phyloP scores from a whole-genome alignment of 208 protist genomes.

The Herpetomonas tarakana region DNA sequence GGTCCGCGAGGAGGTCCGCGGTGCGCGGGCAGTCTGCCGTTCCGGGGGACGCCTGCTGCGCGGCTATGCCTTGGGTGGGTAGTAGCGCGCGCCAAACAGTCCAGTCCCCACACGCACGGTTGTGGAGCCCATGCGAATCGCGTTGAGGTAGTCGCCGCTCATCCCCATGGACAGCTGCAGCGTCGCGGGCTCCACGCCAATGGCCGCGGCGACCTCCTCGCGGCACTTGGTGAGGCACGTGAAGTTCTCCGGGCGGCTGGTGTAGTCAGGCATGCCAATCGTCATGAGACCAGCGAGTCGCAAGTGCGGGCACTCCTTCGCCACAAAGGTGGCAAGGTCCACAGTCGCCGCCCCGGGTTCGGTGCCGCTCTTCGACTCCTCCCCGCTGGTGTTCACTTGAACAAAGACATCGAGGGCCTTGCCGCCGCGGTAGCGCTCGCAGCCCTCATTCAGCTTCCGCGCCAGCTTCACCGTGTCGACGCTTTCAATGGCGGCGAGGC shows the following conservation, averaged over 20 bases:
- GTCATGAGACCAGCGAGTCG: constrained; percentile 95
- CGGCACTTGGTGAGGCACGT: constrained; percentile 69
- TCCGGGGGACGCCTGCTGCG: too few relatives aligned
- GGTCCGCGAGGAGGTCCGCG: too few relatives aligned
- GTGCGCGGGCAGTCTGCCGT: too few relatives aligned
- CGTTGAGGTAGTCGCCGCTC: constrained; percentile 93
- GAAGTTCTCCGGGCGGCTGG: constrained; percentile 84
- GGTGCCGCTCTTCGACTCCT: constrained; percentile 92
- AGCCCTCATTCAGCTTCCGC: constrained; percentile 76
- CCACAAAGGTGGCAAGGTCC: constrained; percentile 72
- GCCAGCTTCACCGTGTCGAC: constrained; percentile 92
- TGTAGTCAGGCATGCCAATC: constrained; percentile 92
- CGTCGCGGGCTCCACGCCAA: constrained; percentile 34
- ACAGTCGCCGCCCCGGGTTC: constrained; percentile 60
- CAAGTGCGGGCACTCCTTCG: constrained; percentile 70
- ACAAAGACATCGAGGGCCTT: constrained; percentile 84
- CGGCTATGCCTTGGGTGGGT: constrained; percentile 45
- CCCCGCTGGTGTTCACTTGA: constrained; percentile 95
- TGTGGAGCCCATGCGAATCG: constrained; percentile 93
- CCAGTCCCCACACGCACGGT: constrained; percentile 93
- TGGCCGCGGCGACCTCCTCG: constrained; percentile 46
- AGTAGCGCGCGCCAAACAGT: constrained; percentile 95
- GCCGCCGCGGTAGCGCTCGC: constrained; percentile 44
- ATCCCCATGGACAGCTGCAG: constrained; percentile 97
- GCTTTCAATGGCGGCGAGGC: constrained; percentile 88